phyloP scores from a whole-genome alignment of 2,329 filamentous ascomycete species.

The Huntiella bhutanensis region DNA sequence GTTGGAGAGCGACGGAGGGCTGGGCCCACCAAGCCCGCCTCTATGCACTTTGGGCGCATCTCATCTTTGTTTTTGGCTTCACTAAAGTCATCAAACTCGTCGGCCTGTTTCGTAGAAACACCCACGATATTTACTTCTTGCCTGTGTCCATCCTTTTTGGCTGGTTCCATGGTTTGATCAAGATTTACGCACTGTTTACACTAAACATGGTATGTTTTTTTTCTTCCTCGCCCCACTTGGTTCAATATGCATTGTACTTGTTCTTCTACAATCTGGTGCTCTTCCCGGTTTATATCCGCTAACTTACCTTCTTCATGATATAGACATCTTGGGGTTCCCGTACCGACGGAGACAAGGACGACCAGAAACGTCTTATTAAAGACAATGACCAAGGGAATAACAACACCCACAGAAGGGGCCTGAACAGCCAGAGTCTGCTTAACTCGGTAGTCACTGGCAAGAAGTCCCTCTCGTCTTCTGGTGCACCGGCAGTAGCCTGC shows the following conservation, averaged over 20 bases:
- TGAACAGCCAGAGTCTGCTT: too few species aligned
- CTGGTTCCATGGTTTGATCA: constrained; percentile 83
- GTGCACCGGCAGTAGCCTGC: too few species aligned
- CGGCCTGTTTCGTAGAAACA: constrained; percentile 70
- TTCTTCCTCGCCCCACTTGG: not conserved
- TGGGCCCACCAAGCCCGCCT: constrained; percentile 33
- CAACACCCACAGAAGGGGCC: too few species aligned
- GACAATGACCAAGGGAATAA: too few species aligned
- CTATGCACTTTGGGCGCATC: constrained; percentile 40
- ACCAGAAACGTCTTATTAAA: constrained; percentile 44
- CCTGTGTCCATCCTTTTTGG: constrained; percentile 81
- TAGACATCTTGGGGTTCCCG: constrained; percentile 93
- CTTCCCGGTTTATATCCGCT: not conserved
- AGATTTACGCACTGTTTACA: constrained; percentile 70
- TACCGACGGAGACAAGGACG: constrained; percentile 74
- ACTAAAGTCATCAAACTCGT: constrained; percentile 84
- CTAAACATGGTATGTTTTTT: constrained; percentile 53
- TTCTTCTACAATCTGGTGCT: not conserved
- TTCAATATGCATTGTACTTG: not conserved
- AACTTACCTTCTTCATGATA: not conserved
- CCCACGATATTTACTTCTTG: constrained; percentile 59
- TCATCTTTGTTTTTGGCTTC: constrained; percentile 58
- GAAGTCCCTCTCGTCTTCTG: too few species aligned
- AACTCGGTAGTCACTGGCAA: too few species aligned
- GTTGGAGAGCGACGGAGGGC: constrained; percentile 46